phyloP scores from a whole-genome alignment of 176 grass and related monocot genomes.

The Cenchrus purpureus region DNA sequence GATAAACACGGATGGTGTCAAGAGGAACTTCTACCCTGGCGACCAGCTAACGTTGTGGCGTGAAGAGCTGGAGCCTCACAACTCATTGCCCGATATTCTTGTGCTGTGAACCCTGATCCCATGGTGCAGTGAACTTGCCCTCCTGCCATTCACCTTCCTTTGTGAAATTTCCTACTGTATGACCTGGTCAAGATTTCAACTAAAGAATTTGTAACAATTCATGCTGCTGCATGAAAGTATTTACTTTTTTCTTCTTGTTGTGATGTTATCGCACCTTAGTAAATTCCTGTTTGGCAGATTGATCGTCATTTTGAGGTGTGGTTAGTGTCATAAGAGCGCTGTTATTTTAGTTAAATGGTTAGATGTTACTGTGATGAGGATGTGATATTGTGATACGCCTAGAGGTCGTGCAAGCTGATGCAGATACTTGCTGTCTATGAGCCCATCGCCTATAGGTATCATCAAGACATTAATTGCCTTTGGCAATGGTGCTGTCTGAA shows the following conservation, averaged over 20 bases:
- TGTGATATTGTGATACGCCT: no score
- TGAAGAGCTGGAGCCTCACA: slow-evolving; percentile 79
- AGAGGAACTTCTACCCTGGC: slow-evolving; percentile 75
- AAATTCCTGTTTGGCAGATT: not conserved
- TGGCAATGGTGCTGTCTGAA: not conserved
- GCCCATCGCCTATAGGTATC: not conserved
- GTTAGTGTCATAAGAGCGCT: not conserved
- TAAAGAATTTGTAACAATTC: not conserved
- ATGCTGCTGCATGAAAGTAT: not conserved
- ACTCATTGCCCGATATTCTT: slow-evolving; percentile 82
- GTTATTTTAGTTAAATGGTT: not conserved
- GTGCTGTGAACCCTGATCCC: slow-evolving; percentile 66
- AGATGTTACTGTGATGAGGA: not conserved
- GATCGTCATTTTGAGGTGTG: not conserved
- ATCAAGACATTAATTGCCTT: not conserved
- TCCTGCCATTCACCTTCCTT: not conserved
- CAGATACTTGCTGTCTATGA: not conserved
- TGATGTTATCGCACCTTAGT: not conserved
- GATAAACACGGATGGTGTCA: slow-evolving; percentile 79
- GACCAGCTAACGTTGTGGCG: slow-evolving; percentile 83
- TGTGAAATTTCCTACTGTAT: slow-evolving; percentile 33
- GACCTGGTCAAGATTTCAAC: slow-evolving; percentile 34
- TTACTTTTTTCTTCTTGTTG: not conserved
- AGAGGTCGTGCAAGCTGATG: not conserved
- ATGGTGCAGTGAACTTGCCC: slow-evolving; percentile 61